Conservation (phyloP, 2,329 filamentous ascomycete genomes). For the Curvularia eragrostidis region DNA sequence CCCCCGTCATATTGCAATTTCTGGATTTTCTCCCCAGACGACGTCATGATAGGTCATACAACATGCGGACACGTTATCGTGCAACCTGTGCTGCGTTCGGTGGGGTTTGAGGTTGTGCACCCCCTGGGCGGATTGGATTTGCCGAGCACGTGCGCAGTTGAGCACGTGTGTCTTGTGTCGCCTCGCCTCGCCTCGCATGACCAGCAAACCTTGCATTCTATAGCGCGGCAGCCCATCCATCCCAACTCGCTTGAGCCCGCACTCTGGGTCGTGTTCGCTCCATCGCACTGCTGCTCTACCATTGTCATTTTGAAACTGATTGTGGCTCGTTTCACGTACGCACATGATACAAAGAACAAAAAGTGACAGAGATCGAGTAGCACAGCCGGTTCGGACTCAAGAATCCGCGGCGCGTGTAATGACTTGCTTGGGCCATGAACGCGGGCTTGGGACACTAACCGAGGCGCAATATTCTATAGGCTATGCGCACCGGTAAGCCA, state of each 20-base stretch:
- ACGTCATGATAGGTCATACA: background rate
- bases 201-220: conserved; percentile 6
- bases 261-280: background rate
- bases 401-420: background rate
- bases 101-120: background rate
- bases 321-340: background rate
- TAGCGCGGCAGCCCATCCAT: background rate
- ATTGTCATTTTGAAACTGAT: background rate
- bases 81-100: background rate
- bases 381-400: background rate
- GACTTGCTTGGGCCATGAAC: background rate
- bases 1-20: background rate
- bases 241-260: background rate
- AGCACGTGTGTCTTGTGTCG: conserved; percentile 5
- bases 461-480: background rate
- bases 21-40: background rate
- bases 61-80: background rate
- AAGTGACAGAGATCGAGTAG: background rate
- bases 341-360: background rate
- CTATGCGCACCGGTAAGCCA: background rate
- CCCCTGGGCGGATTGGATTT: background rate
- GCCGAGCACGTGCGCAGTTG: background rate
- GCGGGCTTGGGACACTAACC: background rate
- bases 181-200: conserved; percentile 4
- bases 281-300: background rate